Conservation (phyloP, 805 yeast species). For the Candida awuae region DNA sequence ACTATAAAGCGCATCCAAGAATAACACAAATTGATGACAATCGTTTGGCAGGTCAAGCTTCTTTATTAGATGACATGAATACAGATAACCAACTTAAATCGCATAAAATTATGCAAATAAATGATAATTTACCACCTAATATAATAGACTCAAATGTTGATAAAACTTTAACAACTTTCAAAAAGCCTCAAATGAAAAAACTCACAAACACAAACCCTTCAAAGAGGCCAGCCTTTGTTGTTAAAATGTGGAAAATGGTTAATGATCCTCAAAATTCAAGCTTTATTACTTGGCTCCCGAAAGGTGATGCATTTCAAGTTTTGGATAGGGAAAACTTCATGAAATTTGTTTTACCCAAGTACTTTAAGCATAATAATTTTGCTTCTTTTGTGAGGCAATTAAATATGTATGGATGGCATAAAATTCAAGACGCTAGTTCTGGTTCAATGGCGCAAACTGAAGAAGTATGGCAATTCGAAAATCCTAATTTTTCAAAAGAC, state of each 20-base stretch:
- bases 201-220: slow-evolving; percentile 17
- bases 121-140: neutral
- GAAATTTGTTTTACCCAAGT: slow-evolving; percentile 76
- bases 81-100: no score
- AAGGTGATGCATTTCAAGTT: slow-evolving; percentile 82
- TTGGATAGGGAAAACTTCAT: slow-evolving; percentile 78
- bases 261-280: slow-evolving; percentile 66
- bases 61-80: no score
- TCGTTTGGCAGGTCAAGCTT: no score
- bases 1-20: no score
- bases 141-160: neutral
- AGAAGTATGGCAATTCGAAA: slow-evolving; percentile 84
- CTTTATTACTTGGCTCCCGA: slow-evolving; percentile 75
- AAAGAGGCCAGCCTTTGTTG: slow-evolving; percentile 86
- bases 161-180: slow-evolving; percentile 9
- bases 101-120: neutral
- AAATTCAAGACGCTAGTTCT: slow-evolving; percentile 82
- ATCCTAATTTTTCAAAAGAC: slow-evolving; percentile 68
- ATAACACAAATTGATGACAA: no score
- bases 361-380: slow-evolving; percentile 91
- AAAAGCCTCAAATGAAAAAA: slow-evolving; percentile 22
- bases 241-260: slow-evolving; percentile 93
- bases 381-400: slow-evolving; percentile 93
- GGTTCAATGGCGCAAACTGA: slow-evolving; percentile 63
- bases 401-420: slow-evolving; percentile 99